phyloP scores from a whole-genome alignment of 1,139 yeast genomes.

The Tardiomyces blankii region DNA sequence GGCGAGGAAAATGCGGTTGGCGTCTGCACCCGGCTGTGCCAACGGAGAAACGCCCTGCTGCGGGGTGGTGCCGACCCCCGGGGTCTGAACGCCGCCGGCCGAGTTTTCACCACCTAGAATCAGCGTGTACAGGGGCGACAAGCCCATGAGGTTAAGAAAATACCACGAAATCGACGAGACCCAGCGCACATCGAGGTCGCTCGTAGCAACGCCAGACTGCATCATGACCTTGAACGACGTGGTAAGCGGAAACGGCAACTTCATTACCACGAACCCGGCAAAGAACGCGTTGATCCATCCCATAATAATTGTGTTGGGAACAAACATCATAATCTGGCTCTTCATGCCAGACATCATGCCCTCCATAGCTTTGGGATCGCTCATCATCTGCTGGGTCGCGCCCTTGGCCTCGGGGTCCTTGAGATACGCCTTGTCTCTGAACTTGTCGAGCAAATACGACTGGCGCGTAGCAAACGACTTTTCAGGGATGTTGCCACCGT shows the following conservation, averaged over 20 bases:
- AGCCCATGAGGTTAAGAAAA: conserved; percentile 77
- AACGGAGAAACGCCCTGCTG: conserved; percentile 17
- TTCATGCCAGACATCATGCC: conserved; percentile 73
- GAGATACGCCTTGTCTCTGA: conserved; percentile 42
- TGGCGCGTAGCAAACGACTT: conserved; percentile 41
- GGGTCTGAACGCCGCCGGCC: conserved; percentile 26
- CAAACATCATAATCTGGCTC: conserved; percentile 68
- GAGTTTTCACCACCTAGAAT: conserved; percentile 46
- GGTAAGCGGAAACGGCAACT: conserved; percentile 74
- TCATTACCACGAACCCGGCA: conserved; percentile 82
- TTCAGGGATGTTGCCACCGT: conserved; percentile 36
- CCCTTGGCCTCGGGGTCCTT: conserved; percentile 35
- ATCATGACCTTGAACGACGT: conserved; percentile 84
- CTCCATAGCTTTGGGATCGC: conserved; percentile 64
- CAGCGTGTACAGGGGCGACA: conserved; percentile 68
- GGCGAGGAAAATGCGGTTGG: conserved; percentile 45
- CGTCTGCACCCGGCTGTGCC: conserved; percentile 37
- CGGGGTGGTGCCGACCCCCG: conserved; percentile 3
- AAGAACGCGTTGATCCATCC: conserved; percentile 94
- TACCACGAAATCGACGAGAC: conserved; percentile 99
- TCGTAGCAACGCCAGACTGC: conserved; percentile 77
- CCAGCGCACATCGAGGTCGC: conserved; percentile 81
- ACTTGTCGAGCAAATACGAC: conserved; percentile 31
- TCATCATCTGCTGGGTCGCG: conserved; percentile 44
- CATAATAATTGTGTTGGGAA: conserved; percentile 91